These are phyloP conservation scores for Volvox carteri DNA, from an alignment of 163 green algal genomes.

Conservation along the genomic window DNA sequence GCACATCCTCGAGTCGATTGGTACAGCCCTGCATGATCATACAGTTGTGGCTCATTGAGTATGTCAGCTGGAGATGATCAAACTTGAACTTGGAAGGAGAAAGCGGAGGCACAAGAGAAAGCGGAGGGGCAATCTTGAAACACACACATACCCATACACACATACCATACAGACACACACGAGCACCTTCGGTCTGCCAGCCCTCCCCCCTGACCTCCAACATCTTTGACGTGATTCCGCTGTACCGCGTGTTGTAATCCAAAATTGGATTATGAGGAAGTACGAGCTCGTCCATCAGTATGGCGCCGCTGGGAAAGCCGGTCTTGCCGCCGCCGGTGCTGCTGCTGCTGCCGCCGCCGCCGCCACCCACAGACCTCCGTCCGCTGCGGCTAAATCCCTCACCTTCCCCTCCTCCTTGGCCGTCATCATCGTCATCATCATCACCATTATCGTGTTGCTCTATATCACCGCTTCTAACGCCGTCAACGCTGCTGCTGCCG, in stretches of 20 bases:
- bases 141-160: too few relatives aligned
- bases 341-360: not conserved
- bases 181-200: too few relatives aligned
- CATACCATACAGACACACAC: too few relatives aligned
- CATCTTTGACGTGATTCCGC: slow-evolving; percentile 84
- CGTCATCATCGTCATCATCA: not conserved
- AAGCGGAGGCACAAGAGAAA: too few relatives aligned
- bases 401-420: not conserved
- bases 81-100: too few relatives aligned
- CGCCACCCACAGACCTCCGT: too few relatives aligned
- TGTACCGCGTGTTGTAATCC: slow-evolving; percentile 94
- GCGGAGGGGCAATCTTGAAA: too few relatives aligned
- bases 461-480: too few relatives aligned
- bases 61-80: too few relatives aligned
- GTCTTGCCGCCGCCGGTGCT: not conserved
- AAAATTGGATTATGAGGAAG: slow-evolving; percentile 88
- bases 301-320: slow-evolving; percentile 58
- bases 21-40: slow-evolving; percentile 70
- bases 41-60: too few relatives aligned
- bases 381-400: not conserved
- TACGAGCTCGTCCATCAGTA: slow-evolving; percentile 93
- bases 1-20: slow-evolving; percentile 78
- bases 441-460: not conserved
- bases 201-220: slow-evolving; percentile 18
- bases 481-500: too few relatives aligned